Conservation (phyloP, 192 early-diverging fungal genomes). For the Ambispora gerdemannii region DNA sequence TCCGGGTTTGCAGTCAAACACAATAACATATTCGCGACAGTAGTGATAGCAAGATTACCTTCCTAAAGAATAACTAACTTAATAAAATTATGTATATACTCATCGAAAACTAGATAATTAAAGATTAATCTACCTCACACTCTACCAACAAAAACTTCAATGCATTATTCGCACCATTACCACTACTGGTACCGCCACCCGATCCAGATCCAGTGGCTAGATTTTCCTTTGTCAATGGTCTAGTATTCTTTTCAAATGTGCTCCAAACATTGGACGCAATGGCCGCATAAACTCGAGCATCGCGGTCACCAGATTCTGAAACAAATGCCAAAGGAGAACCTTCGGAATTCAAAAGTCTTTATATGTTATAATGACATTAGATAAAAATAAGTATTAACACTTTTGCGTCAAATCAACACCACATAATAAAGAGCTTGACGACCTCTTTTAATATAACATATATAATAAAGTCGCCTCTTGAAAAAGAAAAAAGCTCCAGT, state of each 20-base stretch:
- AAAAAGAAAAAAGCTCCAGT: too few relatives aligned
- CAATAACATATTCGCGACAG: slow-evolving; percentile 51
- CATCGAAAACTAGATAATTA: not conserved
- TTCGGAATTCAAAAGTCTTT: slow-evolving; percentile 54
- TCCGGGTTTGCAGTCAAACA: slow-evolving; percentile 50
- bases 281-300: slow-evolving; percentile 54
- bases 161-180: not conserved
- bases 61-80: slow-evolving; percentile 35
- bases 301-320: slow-evolving; percentile 46
- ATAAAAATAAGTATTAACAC: too few relatives aligned
- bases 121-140: slow-evolving; percentile 42
- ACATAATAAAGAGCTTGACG: too few relatives aligned
- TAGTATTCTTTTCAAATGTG: slow-evolving; percentile 47
- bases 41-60: slow-evolving; percentile 44
- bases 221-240: too few relatives aligned
- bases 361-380: too few relatives aligned
- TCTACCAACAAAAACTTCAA: slow-evolving; percentile 47
- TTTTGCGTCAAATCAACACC: too few relatives aligned
- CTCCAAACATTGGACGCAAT: slow-evolving; percentile 61
- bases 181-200: not conserved
- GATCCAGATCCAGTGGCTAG: not conserved
- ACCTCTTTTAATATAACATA: too few relatives aligned
- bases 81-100: not conserved
- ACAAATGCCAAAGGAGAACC: slow-evolving; percentile 56
- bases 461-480: too few relatives aligned